Conservation (phyloP, 2,329 filamentous ascomycete genomes). For the Aspergillus piperis region DNA sequence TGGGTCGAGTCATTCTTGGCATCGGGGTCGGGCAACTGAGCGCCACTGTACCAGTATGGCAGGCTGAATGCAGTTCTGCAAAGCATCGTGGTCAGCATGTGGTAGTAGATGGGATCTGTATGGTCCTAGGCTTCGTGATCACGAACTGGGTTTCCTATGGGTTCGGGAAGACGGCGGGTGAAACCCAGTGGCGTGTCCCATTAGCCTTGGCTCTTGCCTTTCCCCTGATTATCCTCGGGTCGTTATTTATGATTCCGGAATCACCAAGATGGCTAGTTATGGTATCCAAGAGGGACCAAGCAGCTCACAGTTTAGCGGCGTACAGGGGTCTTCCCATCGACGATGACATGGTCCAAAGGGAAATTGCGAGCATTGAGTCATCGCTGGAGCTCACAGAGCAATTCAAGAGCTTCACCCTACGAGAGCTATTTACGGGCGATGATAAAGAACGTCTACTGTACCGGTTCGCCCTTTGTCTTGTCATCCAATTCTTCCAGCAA, state of each 20-base stretch:
- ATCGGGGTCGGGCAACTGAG: constrained; percentile 52
- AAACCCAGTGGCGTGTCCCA: constrained; percentile 54
- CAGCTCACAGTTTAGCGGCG: constrained; percentile 15
- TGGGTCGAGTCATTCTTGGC: constrained; percentile 52
- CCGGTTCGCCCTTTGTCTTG: constrained; percentile 21
- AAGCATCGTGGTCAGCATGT: constrained; percentile 52
- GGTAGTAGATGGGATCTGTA: constrained; percentile 50
- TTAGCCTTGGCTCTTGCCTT: constrained; percentile 58
- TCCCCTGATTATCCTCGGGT: constrained; percentile 51
- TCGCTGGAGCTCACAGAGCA: constrained; percentile 12
- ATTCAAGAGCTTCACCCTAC: not conserved
- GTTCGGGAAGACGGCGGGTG: constrained; percentile 47
- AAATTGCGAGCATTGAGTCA: constrained; percentile 24
- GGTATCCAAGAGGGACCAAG: constrained; percentile 18
- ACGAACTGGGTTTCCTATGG: constrained; percentile 51
- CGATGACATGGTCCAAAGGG: constrained; percentile 14
- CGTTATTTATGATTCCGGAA: constrained; percentile 54
- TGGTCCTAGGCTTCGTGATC: constrained; percentile 33
- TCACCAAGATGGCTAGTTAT: constrained; percentile 37
- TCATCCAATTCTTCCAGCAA: constrained; percentile 22
- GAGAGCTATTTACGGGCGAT: not conserved
- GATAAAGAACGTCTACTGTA: constrained; percentile 24
- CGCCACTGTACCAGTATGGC: constrained; percentile 52
- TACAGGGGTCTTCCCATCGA: constrained; percentile 15
- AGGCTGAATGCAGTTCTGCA: constrained; percentile 51